Base-by-base conservation (phyloP, 2,329 filamentous ascomycete species). In the Fusarium palustre region DNA sequence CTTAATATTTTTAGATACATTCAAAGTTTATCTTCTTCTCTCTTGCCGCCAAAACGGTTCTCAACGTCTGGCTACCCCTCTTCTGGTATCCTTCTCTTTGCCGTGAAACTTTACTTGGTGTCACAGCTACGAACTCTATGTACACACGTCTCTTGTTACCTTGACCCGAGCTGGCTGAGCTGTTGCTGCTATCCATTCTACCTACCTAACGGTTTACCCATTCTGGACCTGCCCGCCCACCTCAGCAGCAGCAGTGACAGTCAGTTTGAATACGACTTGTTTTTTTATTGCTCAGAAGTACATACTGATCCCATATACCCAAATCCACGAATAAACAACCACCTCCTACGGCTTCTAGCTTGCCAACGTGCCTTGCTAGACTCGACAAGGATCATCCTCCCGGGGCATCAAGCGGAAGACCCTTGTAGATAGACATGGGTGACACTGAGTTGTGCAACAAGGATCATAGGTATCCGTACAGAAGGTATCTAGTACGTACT, bases 361-460 rank as follows among this genome's bases (percentile, higher is more conserved):
- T 59, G 55, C 55, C 53, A 52, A 64, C 59, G 53, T 66, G 61
- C 31, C 47, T 15, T 33, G 62, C 54, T 66, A 53, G 50, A 58
- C 46, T 55, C 48, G 65, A 45, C 61, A 31, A 64, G 69, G 66
- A 64, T 69, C 57, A 39, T 46, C 38, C 49, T 56, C 47, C 57
- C 57, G 52, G 61, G 57, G 65, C 49, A 59, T 48, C 60, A 67
- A 50, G 68, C 55, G 59, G 53, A 60, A 58, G 47, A 64, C 58
- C 71, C 61, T 63, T 64, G 66, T 72, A 63, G 68, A 66, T 72
- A 63, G 68, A 66, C 70, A 69, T 63, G 70, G 71, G 66, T 52
- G 56, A 47, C 31, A 55, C 58, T 66, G 66, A 50, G 59, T 55
- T 59, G 54, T 69, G 58, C 46, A 31, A 43, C 49, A 53, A 53